Evolutionary conservation across 106 monocot species (phyloP), one percentile per base, ranked within the genome.

Genomic region (Acorus calamus): DNA sequence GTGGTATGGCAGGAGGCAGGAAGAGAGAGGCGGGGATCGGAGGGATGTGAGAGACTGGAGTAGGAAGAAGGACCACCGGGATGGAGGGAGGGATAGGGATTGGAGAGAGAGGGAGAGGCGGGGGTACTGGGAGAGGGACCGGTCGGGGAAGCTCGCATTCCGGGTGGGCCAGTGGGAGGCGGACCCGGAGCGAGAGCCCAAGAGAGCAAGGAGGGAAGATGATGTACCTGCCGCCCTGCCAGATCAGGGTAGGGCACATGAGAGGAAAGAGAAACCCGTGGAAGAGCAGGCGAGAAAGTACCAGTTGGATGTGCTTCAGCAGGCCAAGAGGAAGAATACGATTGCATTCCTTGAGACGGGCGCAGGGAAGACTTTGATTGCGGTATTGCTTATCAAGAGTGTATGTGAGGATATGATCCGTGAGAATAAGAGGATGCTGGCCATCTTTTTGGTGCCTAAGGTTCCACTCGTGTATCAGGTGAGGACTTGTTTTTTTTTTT

Each of bases 401-500:
- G 11, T 98, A 49, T 83, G 61, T 43, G 44, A 46, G 2, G 76
- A 85, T 14, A 83, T 98, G 85, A 63, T 77, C 42, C 76, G 78
- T 11, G 63, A 88, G 66, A 79, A 79, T 44, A 92, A 49, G 63
- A 98, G 83, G 42, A 92, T 98, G 83, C 76, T 98, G 47, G 88
- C 98, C 4, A 78, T 98, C 59, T 98, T 98, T 64, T 74, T 98
- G 70, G 98, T 98, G 41, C 92, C 98, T 4, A 98, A 98, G 56
- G 98, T 98, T 68, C 92, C 98, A 44, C 88, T 98, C 61, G 98
- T 98, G 45, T 98, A 98, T 70, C 98, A 96, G 90, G 94, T 96
- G 65, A 13, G 11, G 6, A 47, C 46, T 47, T 42, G 4, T 47
- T 2, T 2, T 55, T 55, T n/a, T n/a, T n/a, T 45, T 42, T 67